A percentile compares a stretch with the other conserved stretches of the same genome.
phyloP scores from a whole-genome alignment of 2,329 filamentous ascomycete species.

The Verticillium albo-atrum region DNA sequence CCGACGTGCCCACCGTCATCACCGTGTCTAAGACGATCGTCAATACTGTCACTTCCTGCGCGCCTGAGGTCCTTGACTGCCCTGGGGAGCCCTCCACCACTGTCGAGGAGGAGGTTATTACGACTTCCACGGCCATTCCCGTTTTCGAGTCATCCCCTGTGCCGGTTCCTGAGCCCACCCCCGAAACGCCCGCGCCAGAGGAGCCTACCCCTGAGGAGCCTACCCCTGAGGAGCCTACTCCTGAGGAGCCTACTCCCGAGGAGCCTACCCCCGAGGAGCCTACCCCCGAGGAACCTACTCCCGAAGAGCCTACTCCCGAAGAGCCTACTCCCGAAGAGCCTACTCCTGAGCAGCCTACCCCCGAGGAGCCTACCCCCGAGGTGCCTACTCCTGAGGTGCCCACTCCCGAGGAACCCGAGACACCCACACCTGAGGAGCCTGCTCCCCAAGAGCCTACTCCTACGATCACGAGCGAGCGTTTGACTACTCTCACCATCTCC shows the following conservation, averaged over 20 bases:
- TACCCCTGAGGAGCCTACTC: background rate
- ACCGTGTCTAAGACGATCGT: slow-evolving; percentile 4
- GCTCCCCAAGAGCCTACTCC: background rate
- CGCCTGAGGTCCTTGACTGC: slow-evolving; percentile 2
- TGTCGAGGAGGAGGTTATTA: slow-evolving; percentile 12
- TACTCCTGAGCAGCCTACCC: background rate
- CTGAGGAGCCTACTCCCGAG: background rate
- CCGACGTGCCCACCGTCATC: slow-evolving; percentile 4
- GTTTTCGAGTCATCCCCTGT: background rate
- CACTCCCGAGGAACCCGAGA: background rate
- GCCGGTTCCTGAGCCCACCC: background rate
- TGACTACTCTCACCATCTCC: slow-evolving; percentile 16
- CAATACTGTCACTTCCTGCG: slow-evolving; percentile 5
- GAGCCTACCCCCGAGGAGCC: background rate
- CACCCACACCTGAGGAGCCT: background rate
- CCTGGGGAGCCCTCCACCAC: slow-evolving; percentile 13
- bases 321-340: background rate
- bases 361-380: background rate
- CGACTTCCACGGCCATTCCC: background rate
- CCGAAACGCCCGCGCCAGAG: background rate
- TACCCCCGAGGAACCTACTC: background rate
- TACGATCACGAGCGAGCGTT: slow-evolving; percentile 9
- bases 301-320: background rate
- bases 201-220: background rate
- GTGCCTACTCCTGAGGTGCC: background rate